Evolutionary conservation across 257 asterid genomes (phyloP).

Genomic region (Lithospermum erythrorhizon): DNA sequence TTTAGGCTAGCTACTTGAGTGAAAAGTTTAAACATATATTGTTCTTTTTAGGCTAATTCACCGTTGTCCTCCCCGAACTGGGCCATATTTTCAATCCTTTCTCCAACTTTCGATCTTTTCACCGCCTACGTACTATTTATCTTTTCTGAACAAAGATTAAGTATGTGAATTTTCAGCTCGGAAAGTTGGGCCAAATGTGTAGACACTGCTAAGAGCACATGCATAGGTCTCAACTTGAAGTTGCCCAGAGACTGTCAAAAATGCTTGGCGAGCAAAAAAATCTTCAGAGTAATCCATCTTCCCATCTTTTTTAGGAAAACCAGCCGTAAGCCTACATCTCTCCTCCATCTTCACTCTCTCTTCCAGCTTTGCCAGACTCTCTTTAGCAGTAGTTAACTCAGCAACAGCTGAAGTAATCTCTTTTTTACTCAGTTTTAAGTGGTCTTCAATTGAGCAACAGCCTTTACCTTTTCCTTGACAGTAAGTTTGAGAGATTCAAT

Average conservation of each 20-base stretch:
- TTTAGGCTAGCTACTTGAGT: too few species aligned
- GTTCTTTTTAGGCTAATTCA: too few species aligned
- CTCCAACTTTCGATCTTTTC: too few species aligned
- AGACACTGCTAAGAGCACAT: slow-evolving; percentile 82
- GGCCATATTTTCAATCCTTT: too few species aligned
- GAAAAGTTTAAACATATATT: too few species aligned
- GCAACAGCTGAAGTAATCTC: slow-evolving; percentile 52
- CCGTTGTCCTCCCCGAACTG: too few species aligned
- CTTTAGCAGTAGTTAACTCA: slow-evolving; percentile 68
- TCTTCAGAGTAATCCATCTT: slow-evolving; percentile 76
- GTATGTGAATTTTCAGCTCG: slow-evolving; percentile 94
- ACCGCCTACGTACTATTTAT: too few species aligned
- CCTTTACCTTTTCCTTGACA: slow-evolving; percentile 67
- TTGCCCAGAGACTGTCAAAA: slow-evolving; percentile 94
- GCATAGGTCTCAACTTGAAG: slow-evolving; percentile 94
- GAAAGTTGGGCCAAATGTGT: slow-evolving; percentile 94
- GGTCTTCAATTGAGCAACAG: slow-evolving; percentile 55
- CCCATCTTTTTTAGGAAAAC: slow-evolving; percentile 72
- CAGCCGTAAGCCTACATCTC: slow-evolving; percentile 48
- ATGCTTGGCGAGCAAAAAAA: slow-evolving; percentile 84
- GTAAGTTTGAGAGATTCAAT: slow-evolving; percentile 43
- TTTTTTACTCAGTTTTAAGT: slow-evolving; percentile 50
- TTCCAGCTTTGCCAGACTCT: slow-evolving; percentile 39
- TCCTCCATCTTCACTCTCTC: slow-evolving; percentile 54
- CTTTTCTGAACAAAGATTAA: too few species aligned